Evolutionary conservation across 177 flowering plant genomes (phyloP).

Genomic region (Vitis hybrid): DNA sequence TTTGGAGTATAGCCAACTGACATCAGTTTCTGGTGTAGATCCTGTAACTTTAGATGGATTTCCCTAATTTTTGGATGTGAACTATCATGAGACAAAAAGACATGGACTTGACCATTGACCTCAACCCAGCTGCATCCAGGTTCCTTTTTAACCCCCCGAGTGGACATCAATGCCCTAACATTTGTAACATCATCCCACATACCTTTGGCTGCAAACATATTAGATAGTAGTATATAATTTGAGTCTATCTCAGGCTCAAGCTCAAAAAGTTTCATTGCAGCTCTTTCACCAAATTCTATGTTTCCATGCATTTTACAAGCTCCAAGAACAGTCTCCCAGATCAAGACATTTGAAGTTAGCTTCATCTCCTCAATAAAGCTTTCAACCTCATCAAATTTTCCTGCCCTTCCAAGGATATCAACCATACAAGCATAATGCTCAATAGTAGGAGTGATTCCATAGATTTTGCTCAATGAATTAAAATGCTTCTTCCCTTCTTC

Average conservation of each 20-base stretch:
- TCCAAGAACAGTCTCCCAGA: slow-evolving; percentile 52
- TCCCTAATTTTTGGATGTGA: slow-evolving; percentile 31
- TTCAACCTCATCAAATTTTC: slow-evolving; percentile 38
- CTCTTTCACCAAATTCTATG: slow-evolving; percentile 37
- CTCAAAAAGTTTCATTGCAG: slow-evolving; percentile 44
- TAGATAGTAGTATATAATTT: slow-evolving; percentile 39
- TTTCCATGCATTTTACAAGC: slow-evolving; percentile 40
- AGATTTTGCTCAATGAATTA: slow-evolving; percentile 20
- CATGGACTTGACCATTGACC: slow-evolving; percentile 28
- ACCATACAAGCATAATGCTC: slow-evolving; percentile 52
- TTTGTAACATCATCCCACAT: slow-evolving; percentile 45
- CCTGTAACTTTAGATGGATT: slow-evolving; percentile 29
- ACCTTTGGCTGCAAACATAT: slow-evolving; percentile 41
- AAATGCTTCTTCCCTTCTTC: slow-evolving; percentile 40
- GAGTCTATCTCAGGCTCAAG: slow-evolving; percentile 32
- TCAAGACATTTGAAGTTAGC: slow-evolving; percentile 24
- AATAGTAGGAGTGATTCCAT: slow-evolving; percentile 32
- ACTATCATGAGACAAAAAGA: slow-evolving; percentile 29
- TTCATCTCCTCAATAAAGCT: slow-evolving; percentile 31
- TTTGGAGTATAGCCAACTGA: slow-evolving; percentile 25
- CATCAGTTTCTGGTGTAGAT: slow-evolving; percentile 18
- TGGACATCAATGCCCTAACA: slow-evolving; percentile 34
- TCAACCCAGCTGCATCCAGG: slow-evolving; percentile 52
- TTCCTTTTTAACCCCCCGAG: slow-evolving; percentile 33
- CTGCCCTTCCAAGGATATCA: slow-evolving; percentile 48